Evolutionary conservation across 73 alveolate genomes (phyloP).

Genomic region (Paramecium octaurelia): DNA sequence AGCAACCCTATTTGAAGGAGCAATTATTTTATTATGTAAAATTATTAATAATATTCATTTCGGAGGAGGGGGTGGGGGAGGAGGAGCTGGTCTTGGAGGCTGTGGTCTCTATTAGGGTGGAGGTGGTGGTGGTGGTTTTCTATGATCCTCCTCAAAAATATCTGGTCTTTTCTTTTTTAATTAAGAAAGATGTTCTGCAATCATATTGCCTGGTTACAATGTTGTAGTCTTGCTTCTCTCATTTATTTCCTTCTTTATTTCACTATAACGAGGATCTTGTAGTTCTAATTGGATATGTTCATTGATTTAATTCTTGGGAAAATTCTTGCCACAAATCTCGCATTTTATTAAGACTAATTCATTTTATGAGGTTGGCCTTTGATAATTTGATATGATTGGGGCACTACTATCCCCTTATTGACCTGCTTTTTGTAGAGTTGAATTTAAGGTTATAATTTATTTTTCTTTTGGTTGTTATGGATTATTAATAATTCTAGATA

Average conservation of each 20-base stretch:
- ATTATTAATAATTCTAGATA: conserved; percentile 53
- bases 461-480: conserved; percentile 42
- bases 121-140: conserved; percentile 49
- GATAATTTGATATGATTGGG: conserved; percentile 81
- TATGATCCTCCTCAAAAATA: conserved; percentile 29
- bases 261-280: conserved; percentile 94
- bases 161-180: conserved; percentile 51
- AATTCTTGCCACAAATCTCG: conserved; percentile 84
- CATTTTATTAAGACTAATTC: conserved; percentile 82
- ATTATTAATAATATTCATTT: conserved; percentile 68
- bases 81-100: conserved; percentile 47
- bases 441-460: conserved; percentile 36
- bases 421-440: neutral
- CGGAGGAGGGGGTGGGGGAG: conserved; percentile 62
- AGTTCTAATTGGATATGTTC: conserved; percentile 91
- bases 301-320: conserved; percentile 80
- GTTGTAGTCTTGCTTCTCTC: conserved; percentile 62
- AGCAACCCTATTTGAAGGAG: neutral
- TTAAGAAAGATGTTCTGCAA: conserved; percentile 6
- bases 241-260: conserved; percentile 70
- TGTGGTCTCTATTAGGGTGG: conserved; percentile 44
- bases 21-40: conserved; percentile 73
- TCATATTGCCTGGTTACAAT: conserved; percentile 13
- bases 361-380: conserved; percentile 71
- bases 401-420: conserved; percentile 72